These are phyloP conservation scores for Thyridium curvatum DNA, from an alignment of 2,329 filamentous ascomycete genomes.

Conservation along the genomic window DNA sequence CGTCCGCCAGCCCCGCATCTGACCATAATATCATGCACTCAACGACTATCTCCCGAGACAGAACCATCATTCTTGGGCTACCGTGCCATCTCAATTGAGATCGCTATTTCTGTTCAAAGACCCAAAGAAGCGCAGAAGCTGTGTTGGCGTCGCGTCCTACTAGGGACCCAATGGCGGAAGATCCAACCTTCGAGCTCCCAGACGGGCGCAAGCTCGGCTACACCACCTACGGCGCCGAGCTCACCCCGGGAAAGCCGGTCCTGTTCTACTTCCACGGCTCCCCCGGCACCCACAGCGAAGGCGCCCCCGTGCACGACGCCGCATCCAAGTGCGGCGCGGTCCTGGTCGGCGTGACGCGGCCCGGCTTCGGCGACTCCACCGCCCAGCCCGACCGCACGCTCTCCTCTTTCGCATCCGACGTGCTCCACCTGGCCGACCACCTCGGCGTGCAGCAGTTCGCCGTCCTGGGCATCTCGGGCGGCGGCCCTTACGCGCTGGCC, in stretches of 20 bases:
- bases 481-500: not conserved
- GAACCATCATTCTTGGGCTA: too few relatives aligned
- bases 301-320: conserved; percentile 3
- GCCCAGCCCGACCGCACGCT: conserved; percentile 9
- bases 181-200: conserved; percentile 10
- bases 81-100: too few relatives aligned
- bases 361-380: conserved; percentile 16
- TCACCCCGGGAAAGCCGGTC: too few relatives aligned
- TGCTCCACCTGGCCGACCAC: conserved; percentile 2
- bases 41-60: too few relatives aligned
- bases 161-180: too few relatives aligned
- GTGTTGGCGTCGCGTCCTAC: too few relatives aligned
- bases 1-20: too few relatives aligned
- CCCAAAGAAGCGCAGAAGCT: too few relatives aligned
- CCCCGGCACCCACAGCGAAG: conserved; percentile 14
- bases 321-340: conserved; percentile 1
- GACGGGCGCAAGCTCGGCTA: conserved; percentile 19
- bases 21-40: too few relatives aligned
- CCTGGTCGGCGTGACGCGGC: conserved; percentile 13
- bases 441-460: conserved; percentile 1
- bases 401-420: not conserved
- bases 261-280: conserved; percentile 15
- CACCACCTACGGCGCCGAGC: conserved; percentile 12
- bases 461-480: conserved; percentile 2
- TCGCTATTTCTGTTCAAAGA: too few relatives aligned